phyloP scores from a whole-genome alignment of 805 yeast species.

The Maudiozyma pseudohumilis region DNA sequence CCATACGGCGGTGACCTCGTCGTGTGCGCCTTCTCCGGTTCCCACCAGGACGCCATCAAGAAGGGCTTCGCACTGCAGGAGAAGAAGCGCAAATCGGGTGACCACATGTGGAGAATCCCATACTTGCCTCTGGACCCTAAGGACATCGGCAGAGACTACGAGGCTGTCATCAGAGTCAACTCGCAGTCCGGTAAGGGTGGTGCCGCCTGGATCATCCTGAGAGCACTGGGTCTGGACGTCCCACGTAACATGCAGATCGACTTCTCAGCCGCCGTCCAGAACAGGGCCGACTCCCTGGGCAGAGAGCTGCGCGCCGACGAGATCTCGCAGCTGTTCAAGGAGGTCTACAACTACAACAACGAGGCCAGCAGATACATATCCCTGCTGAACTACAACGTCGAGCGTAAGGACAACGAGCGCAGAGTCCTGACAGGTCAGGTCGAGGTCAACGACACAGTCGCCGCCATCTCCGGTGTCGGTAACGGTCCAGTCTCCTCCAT shows the following conservation, averaged over 20 bases:
- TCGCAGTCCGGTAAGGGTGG: constrained; percentile 88
- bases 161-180: constrained; percentile 82
- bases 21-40: constrained; percentile 75
- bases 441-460: constrained; percentile 34
- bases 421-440: constrained; percentile 37
- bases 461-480: constrained; percentile 48
- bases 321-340: constrained; percentile 54
- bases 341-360: constrained; percentile 44
- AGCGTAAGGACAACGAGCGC: constrained; percentile 23
- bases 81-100: constrained; percentile 29
- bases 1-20: constrained; percentile 79
- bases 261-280: constrained; percentile 62
- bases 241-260: constrained; percentile 75
- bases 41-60: constrained; percentile 85
- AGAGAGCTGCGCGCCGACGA: constrained; percentile 61
- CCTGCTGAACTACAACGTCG: constrained; percentile 40
- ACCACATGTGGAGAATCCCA: constrained; percentile 58
- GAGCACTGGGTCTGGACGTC: constrained; percentile 65
- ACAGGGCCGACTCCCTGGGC: constrained; percentile 57
- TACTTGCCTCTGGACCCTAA: constrained; percentile 77
- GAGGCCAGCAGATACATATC: constrained; percentile 24
- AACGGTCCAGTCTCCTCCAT: constrained; percentile 80
- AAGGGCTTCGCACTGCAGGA: constrained; percentile 53
- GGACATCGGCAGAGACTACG: constrained; percentile 82
- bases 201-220: constrained; percentile 76